These are phyloP conservation scores for Trypanosoma melophagium DNA, from an alignment of 208 protist genomes.

Conservation along the genomic window DNA sequence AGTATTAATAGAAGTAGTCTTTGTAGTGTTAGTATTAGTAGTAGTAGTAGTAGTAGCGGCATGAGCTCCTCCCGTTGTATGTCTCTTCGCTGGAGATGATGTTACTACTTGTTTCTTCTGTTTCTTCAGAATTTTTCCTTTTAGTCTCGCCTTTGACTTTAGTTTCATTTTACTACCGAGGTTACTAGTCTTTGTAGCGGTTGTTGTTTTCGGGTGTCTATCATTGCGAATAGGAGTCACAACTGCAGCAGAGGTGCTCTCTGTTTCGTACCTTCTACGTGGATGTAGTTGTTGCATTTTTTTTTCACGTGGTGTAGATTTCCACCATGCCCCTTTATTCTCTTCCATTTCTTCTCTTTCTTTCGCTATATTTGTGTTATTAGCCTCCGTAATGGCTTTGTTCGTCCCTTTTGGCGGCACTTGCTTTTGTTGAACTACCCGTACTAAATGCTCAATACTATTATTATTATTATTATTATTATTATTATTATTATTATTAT, in stretches of 20 bases:
- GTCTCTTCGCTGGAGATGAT: too few relatives aligned
- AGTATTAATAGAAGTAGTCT: background rate
- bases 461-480: too few relatives aligned
- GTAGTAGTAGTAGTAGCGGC: too few relatives aligned
- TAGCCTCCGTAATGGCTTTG: background rate
- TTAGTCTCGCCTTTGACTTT: slow-evolving; percentile 16
- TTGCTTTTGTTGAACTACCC: too few relatives aligned
- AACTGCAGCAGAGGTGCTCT: too few relatives aligned
- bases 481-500: too few relatives aligned
- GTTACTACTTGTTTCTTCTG: too few relatives aligned
- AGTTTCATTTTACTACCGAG: slow-evolving; percentile 3
- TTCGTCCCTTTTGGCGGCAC: background rate
- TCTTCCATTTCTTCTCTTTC: slow-evolving; percentile 10
- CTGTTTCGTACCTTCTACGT: slow-evolving; percentile 61
- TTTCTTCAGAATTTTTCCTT: too few relatives aligned
- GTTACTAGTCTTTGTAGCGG: background rate
- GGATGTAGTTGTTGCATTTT: slow-evolving; percentile 64
- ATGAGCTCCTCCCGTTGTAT: too few relatives aligned
- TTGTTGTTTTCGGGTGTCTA: background rate
- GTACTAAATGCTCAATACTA: too few relatives aligned
- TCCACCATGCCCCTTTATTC: slow-evolving; percentile 73
- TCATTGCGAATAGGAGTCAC: too few relatives aligned
- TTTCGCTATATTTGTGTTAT: background rate
- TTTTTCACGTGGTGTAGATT: slow-evolving; percentile 55
- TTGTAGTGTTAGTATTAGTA: background rate